Percentiles rank a stretch among this genome's conserved stretches.
phyloP scores from a whole-genome alignment of 805 yeast genomes.

The Ogataea pini region DNA sequence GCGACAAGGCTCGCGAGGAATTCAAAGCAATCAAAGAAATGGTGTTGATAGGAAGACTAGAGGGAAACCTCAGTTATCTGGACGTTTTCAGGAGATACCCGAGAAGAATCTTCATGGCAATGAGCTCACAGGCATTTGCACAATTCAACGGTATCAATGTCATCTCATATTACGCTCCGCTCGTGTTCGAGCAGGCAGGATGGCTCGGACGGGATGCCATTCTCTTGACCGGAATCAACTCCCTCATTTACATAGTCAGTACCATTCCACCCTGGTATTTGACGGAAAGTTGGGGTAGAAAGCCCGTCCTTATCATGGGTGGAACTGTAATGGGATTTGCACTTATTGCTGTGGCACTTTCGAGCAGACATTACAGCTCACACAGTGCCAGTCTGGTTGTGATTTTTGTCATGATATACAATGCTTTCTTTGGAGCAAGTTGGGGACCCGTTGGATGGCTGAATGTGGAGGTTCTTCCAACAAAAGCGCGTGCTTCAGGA shows the following conservation, averaged over 20 bases:
- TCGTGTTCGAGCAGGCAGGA: slow-evolving; percentile 93
- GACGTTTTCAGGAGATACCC: slow-evolving; percentile 78
- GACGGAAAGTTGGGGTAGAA: slow-evolving; percentile 90
- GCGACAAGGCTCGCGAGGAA: slow-evolving; percentile 67
- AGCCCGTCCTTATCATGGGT: slow-evolving; percentile 79
- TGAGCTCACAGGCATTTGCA: slow-evolving; percentile 90
- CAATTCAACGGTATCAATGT: slow-evolving; percentile 93
- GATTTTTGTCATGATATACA: slow-evolving; percentile 71
- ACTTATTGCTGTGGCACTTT: slow-evolving; percentile 62
- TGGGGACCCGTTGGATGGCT: slow-evolving; percentile 97
- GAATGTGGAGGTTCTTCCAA: slow-evolving; percentile 80
- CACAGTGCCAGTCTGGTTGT: slow-evolving; percentile 74
- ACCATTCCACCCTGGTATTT: slow-evolving; percentile 91
- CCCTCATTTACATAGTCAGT: slow-evolving; percentile 52
- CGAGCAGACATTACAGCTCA: slow-evolving; percentile 45
- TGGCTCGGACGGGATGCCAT: slow-evolving; percentile 89
- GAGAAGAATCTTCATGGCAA: slow-evolving; percentile 79
- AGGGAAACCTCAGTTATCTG: slow-evolving; percentile 74
- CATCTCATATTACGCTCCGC: slow-evolving; percentile 88
- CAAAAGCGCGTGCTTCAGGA: slow-evolving; percentile 83
- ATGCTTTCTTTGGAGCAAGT: slow-evolving; percentile 82
- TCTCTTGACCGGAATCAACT: slow-evolving; percentile 84
- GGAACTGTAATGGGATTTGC: slow-evolving; percentile 78
- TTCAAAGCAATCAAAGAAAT: slow-evolving; percentile 80
- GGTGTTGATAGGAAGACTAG: slow-evolving; percentile 71